Evolutionary conservation across 1,284 basidiomycete genomes (phyloP).

Genomic region (Ceratobasidium sp.): DNA sequence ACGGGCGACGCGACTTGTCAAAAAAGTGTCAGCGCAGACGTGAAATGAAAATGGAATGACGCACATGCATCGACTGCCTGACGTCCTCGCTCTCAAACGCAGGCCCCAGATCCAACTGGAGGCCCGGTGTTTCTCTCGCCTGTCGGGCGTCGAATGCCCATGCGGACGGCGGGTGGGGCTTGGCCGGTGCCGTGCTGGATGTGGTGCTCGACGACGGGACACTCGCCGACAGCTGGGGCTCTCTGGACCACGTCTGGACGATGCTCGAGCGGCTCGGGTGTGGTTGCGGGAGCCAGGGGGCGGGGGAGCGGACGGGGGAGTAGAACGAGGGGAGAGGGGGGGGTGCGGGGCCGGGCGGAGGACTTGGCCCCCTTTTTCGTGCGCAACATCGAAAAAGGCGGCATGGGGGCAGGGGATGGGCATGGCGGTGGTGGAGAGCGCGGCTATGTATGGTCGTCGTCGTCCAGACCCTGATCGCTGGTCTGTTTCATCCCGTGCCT

Average conservation of each 20-base stretch:
- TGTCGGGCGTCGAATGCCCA: neutral
- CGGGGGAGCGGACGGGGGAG: constrained; percentile 25
- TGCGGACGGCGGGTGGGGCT: neutral
- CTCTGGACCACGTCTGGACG: too few species aligned
- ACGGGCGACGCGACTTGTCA: neutral
- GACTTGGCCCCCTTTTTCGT: constrained; percentile 35
- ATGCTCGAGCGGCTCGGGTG: too few species aligned
- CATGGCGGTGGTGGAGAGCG: neutral
- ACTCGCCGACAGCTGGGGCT: neutral
- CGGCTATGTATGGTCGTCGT: too few species aligned
- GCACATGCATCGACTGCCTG: neutral
- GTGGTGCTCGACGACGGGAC: neutral
- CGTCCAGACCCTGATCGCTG: neutral
- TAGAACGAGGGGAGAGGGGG: constrained; percentile 40
- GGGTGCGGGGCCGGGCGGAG: constrained; percentile 14
- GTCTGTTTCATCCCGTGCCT: neutral
- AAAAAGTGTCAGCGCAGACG: neutral
- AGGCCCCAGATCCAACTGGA: neutral
- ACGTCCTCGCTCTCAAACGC: neutral
- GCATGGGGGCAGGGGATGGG: constrained; percentile 14
- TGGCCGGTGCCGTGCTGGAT: neutral
- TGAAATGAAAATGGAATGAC: neutral
- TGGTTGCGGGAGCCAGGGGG: neutral
- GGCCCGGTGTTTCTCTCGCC: neutral
- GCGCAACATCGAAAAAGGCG: constrained; percentile 39